Evolutionary conservation across 2,329 filamentous ascomycete genomes (phyloP), one percentile per base, ranked within the genome.

Genomic region (Cladophialophora bantiana): DNA sequence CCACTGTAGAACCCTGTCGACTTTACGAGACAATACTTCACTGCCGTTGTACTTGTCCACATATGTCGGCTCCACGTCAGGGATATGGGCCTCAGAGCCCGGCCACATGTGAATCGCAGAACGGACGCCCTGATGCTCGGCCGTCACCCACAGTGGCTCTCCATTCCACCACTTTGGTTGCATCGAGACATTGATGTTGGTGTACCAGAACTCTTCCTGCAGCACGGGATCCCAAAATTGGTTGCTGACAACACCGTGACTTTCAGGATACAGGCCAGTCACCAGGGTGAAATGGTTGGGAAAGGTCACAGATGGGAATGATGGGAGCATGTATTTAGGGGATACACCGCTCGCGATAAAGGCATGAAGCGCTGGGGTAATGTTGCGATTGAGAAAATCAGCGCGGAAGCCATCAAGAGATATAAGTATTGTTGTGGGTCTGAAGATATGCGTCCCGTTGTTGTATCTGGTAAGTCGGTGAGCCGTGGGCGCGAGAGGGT

Each of bases 61-160:
- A 74, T 92, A 92, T 9, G 88, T 89, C 2, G 94, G 92, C 69
- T 94, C 89, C 18, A 89, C 82, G n/a, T 85, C 83, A 12, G 88
- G 84, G 68, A 96, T 90, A 76, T 93, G 89, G 5, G 94, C 94
- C 80, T 99, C 95, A 52, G 92, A 96, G 1, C 95, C 95, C 1
- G 95, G 95, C 95, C 95, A 99, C 95, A 99, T 99, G 77, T 99
- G 95, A 32, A 99, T 88, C 0, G 93, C 95, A 35, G 89, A 88
- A 64, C 87, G 86, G 36, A 96, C 83, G 5, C 90, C 90, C 72
- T 93, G 90, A 65, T 86, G 87, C 81, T 98, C 95, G 4, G 94
- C 94, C 1, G 94, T 96, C 32, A 90, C 90, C 95, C 95, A 99
- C 35, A 99, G 84, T 0, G 95, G 95, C 77, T 98, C 93, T 2